phyloP scores from a whole-genome alignment of 306 rosid species.

The Cercis canadensis region DNA sequence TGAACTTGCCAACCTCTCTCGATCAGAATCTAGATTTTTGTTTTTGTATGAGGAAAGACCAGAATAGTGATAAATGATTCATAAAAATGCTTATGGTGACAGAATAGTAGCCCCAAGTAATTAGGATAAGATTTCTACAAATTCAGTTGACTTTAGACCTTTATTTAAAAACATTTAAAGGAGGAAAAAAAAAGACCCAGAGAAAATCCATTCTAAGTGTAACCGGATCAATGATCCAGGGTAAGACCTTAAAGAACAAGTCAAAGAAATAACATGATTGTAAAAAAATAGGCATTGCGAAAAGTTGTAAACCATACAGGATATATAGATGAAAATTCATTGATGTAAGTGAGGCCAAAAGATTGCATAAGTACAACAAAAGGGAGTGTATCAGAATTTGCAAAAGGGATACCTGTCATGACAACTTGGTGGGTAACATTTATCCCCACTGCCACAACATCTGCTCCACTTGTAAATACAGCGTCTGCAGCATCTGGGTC shows the following conservation, averaged over 20 bases:
- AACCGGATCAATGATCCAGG: neutral
- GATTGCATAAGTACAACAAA: neutral
- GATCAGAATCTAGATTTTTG: slow-evolving; percentile 62
- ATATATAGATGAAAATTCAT: slow-evolving; percentile 19
- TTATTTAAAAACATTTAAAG: neutral
- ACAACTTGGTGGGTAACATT: slow-evolving; percentile 93
- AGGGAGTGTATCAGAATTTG: neutral
- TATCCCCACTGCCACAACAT: slow-evolving; percentile 78
- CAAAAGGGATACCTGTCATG: slow-evolving; percentile 59
- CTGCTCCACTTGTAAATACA: slow-evolving; percentile 86
- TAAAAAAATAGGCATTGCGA: neutral
- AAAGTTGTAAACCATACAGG: neutral
- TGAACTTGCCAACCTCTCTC: slow-evolving; percentile 73
- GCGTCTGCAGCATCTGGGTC: slow-evolving; percentile 98
- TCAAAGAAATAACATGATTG: neutral
- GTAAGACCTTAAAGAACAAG: slow-evolving; percentile 18
- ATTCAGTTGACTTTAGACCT: slow-evolving; percentile 17
- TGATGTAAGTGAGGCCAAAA: neutral
- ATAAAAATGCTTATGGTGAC: neutral
- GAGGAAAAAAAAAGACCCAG: neutral
- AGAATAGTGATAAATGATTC: slow-evolving; percentile 23
- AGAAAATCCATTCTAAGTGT: slow-evolving; percentile 11
- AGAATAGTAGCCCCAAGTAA: neutral
- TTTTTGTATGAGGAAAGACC: slow-evolving; percentile 19
- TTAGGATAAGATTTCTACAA: neutral